Evolutionary conservation across 164 flowering plant species (phyloP).

Genomic region (Nelumbo lutea): DNA sequence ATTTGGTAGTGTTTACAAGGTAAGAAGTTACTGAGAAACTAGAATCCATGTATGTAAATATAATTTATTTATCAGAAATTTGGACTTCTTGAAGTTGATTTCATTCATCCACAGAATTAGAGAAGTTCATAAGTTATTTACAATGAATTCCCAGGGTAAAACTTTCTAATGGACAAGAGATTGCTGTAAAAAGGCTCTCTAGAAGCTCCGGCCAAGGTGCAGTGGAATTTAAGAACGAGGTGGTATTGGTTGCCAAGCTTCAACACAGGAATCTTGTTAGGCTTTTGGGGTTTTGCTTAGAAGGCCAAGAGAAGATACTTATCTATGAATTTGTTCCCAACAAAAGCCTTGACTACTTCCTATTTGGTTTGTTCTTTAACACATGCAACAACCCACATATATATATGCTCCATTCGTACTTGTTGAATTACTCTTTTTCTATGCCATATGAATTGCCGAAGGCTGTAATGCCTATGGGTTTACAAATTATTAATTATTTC

Average conservation of each 20-base stretch:
- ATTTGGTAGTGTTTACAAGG: slow-evolving; percentile 34
- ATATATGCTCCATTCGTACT: too few species aligned
- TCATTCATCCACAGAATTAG: background rate
- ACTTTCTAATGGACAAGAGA: background rate
- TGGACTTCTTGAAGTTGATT: background rate
- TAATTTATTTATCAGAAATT: background rate
- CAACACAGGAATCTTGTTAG: background rate
- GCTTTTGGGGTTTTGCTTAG: background rate
- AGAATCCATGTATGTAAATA: background rate
- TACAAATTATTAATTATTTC: too few species aligned
- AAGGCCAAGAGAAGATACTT: background rate
- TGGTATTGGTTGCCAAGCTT: background rate
- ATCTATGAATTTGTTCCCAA: slow-evolving; percentile 1
- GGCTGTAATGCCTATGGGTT: too few species aligned
- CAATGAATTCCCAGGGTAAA: slow-evolving; percentile 9
- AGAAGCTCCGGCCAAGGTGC: background rate
- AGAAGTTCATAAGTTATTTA: background rate
- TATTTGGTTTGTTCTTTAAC: background rate
- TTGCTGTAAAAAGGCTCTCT: background rate
- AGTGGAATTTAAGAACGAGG: background rate
- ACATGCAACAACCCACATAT: too few species aligned
- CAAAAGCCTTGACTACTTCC: background rate
- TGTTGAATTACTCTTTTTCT: too few species aligned
- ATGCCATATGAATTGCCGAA: too few species aligned
- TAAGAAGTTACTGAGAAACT: background rate